Evolutionary conservation across 2,329 filamentous ascomycete genomes (phyloP), one percentile per base, ranked within the genome.

Genomic region (Karstenula rhodostoma): DNA sequence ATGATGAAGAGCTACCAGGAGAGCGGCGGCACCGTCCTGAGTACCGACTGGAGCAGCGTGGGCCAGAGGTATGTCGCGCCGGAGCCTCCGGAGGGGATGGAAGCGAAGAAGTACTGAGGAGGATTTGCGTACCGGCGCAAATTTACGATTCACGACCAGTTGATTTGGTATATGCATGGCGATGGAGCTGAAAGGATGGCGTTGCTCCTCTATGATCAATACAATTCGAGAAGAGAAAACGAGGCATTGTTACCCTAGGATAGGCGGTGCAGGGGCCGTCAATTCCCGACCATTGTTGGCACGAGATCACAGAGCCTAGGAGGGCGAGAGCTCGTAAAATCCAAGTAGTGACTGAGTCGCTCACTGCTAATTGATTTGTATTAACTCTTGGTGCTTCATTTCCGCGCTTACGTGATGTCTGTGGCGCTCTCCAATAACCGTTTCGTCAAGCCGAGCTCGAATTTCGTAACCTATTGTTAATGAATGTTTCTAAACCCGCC

Each of bases 1-100:
- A 99, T 99, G 95, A 92, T 96, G 88, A 99, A 99, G 86, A 96
- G 92, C 74, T 98, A 92, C 73, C 85, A 88, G 15, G 94, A 99
- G 83, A 97, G 94, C 78, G 95, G 96, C 68, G 95, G 95, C 4
- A 99, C 95, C 0, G 87, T 91, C 2, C 81, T 99, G 52, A 97
- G 93, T 78, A 99, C 95, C 0, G 93, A 94, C 75, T 99, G 95
- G 95, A 79, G 81, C 10, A 91, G 96, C 63, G 94, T 97, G 22
- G 86, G 87, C 53, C 86, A 84, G 64, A 87, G 87, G 19, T 90
- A 81, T 25, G 90, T 97, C 27, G 87, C 92, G 74, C 91, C 89
- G 0, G 79, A 82, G 37, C 90, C 92, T 9, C 92, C 92, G 0
- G 90, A 93, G 49, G 92, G 92, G 0, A 88, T 92, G 69, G 88